Evolutionary conservation across 2,329 filamentous ascomycete species (phyloP).

Genomic region (Colletotrichum nymphaeae): DNA sequence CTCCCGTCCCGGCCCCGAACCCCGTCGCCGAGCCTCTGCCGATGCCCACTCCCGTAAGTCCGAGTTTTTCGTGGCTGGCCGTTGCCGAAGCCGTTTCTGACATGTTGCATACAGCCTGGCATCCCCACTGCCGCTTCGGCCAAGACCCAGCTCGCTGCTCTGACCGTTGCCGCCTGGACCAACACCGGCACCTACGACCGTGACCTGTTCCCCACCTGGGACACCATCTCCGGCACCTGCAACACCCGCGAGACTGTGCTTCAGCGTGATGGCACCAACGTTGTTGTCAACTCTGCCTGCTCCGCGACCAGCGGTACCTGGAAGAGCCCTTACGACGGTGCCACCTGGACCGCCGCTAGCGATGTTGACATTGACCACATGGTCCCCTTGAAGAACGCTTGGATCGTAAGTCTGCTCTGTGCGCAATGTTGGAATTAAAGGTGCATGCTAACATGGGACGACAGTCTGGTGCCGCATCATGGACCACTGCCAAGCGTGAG

Average conservation of each 20-base stretch:
- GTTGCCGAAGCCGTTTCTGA: neutral
- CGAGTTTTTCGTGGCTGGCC: neutral
- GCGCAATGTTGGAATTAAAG: neutral
- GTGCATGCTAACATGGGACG: conserved; percentile 9
- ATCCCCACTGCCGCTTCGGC: conserved; percentile 72
- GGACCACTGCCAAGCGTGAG: conserved; percentile 76
- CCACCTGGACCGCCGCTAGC: conserved; percentile 72
- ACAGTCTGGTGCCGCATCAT: conserved; percentile 76
- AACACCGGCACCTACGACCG: conserved; percentile 71
- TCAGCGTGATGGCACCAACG: conserved; percentile 76
- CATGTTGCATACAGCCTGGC: conserved; percentile 57
- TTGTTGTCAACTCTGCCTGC: conserved; percentile 70
- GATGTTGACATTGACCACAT: conserved; percentile 88
- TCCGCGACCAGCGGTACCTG: conserved; percentile 74
- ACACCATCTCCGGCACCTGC: conserved; percentile 72
- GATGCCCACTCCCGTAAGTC: conserved; percentile 42
- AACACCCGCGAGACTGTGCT: conserved; percentile 79
- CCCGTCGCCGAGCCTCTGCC: conserved; percentile 25
- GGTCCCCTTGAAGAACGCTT: conserved; percentile 84
- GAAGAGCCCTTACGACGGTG: conserved; percentile 80
- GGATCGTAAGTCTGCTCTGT: conserved; percentile 67
- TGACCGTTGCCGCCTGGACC: conserved; percentile 68
- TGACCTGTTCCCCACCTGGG: conserved; percentile 79
- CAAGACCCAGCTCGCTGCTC: conserved; percentile 64
- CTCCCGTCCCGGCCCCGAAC: conserved; percentile 35